Percentiles rank a stretch among this genome's conserved stretches.
Evolutionary conservation across 805 yeast genomes (phyloP).

Genomic region (Saturnispora halmiae): DNA sequence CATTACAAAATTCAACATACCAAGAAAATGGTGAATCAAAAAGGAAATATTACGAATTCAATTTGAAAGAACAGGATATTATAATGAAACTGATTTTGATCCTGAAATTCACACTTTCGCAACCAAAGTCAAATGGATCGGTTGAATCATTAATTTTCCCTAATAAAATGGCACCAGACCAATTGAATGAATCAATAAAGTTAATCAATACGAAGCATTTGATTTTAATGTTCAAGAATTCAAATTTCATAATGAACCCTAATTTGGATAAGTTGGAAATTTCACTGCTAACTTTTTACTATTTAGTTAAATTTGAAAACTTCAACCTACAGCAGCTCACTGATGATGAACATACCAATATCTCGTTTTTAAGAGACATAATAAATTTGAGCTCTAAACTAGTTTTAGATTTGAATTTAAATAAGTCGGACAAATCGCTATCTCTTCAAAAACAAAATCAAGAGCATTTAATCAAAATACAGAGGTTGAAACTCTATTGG

Average conservation of each 20-base stretch:
- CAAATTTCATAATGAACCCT: conserved; percentile 38
- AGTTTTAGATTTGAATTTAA: conserved; percentile 37
- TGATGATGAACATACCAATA: conserved; percentile 26
- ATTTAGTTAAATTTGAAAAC: conserved; percentile 34
- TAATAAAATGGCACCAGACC: conserved; percentile 22
- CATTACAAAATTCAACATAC: conserved; percentile 26
- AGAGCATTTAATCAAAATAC: conserved; percentile 21
- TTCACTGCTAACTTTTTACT: conserved; percentile 39
- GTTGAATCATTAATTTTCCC: conserved; percentile 19
- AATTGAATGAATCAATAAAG: conserved; percentile 27
- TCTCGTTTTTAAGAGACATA: conserved; percentile 35
- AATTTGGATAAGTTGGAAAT: conserved; percentile 43
- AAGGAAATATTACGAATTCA: conserved; percentile 29
- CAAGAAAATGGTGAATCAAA: conserved; percentile 36
- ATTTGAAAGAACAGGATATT: conserved; percentile 27
- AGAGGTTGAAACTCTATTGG: conserved; percentile 37
- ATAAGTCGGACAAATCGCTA: conserved; percentile 15
- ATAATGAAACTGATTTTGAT: conserved; percentile 44
- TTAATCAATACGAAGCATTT: conserved; percentile 31
- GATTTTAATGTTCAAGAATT: conserved; percentile 37
- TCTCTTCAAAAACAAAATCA: conserved; percentile 5
- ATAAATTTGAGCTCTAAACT: conserved; percentile 33
- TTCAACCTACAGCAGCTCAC: conserved; percentile 16
- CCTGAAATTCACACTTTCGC: conserved; percentile 40
- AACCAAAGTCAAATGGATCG: conserved; percentile 22